Conservation (phyloP, 73 alveolate genomes). For the Effrenium voratum region DNA sequence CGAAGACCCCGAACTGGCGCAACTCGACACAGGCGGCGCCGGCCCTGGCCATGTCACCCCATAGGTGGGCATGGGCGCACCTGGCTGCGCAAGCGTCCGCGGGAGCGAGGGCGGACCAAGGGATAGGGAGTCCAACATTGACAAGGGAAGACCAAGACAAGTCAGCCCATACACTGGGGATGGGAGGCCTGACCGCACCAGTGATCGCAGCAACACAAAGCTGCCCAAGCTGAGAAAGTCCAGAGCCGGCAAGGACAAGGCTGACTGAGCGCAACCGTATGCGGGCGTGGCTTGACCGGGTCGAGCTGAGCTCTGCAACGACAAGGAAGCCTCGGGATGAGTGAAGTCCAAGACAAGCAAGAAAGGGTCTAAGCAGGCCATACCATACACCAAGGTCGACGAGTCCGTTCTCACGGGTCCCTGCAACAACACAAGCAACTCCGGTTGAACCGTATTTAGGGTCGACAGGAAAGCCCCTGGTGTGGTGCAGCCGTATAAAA, state of each 20-base stretch:
- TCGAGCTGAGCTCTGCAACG: neutral
- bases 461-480: neutral
- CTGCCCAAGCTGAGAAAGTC: slow-evolving; percentile 27
- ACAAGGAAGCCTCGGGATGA: neutral
- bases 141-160: neutral
- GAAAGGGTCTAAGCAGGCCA: slow-evolving; percentile 20
- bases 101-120: neutral
- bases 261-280: slow-evolving; percentile 50
- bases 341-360: slow-evolving; percentile 21
- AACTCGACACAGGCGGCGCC: slow-evolving; percentile 1
- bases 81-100: neutral
- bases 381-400: slow-evolving; percentile 18
- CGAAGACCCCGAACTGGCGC: slow-evolving; percentile 1
- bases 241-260: neutral
- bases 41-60: slow-evolving; percentile 47
- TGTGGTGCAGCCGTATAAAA: neutral
- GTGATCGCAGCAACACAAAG: neutral
- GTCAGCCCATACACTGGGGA: slow-evolving; percentile 15
- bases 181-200: neutral
- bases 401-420: neutral
- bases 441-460: neutral
- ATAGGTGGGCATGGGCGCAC: neutral
- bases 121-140: slow-evolving; percentile 6
- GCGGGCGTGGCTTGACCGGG: neutral
- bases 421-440: neutral